Base-by-base conservation (phyloP, 257 asterid species). In the Handroanthus guayacan region DNA sequence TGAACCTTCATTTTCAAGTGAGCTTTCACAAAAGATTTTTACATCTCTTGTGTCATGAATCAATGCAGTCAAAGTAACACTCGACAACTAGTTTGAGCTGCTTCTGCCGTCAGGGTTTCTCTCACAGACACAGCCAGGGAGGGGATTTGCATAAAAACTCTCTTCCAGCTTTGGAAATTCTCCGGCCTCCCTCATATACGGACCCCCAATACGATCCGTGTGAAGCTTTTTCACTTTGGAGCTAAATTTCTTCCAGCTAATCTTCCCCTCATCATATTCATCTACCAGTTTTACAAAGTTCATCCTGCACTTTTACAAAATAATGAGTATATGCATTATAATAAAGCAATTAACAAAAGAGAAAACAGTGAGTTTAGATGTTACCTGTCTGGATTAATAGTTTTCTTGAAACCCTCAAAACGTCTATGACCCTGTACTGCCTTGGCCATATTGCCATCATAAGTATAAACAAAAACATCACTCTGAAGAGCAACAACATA, bases 401-500 rank as follows among this genome's bases (percentile, higher is more conserved):
- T 94, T 82, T 94, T 94, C 95, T 87, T 90, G 87, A 94, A 94
- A 77, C 87, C 84, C 82, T 92, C 98, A 8, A 90, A 92, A 5
- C 98, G 93, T 67, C 98, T 84, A 74, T 94, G 97, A 43, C 98
- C 98, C 82, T 92, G 96, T 9, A 94, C 98, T n/a, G 98, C 98
- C 88, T 94, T 94, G 1, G 98, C 98, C 98, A 94, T 94, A 75
- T 94, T 94, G 38, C 98, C 98, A 81, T 94, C 97, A 55, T 94
- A 94, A 10, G 98, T 94, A 77, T 92, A 94, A 52, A 92, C 86
- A 51, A 94, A 94, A 64, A 92, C 97, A 77, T 92, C 88, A 75
- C 97, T 90, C 80, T 84, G 83, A 67, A 92, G 96, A 38, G 98
- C 98, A 70, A 94, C 95, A 34, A 81, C 97, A 72, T 94, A 94